Evolutionary conservation across 1,139 yeast genomes (phyloP).

Genomic region (Magnusiomyces fungicola): DNA sequence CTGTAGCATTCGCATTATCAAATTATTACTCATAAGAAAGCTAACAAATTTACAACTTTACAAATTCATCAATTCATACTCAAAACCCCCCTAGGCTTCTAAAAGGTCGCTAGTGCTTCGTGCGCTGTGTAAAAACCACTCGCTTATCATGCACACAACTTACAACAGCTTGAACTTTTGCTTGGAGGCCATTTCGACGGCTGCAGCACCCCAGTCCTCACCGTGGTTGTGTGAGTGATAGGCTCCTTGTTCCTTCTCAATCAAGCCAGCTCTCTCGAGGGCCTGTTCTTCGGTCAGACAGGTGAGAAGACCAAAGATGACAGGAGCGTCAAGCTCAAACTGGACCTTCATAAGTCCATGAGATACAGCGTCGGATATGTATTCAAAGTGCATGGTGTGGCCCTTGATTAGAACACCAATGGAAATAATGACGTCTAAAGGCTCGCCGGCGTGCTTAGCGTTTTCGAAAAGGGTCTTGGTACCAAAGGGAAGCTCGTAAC

Average conservation of each 20-base stretch:
- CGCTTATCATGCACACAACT: no score
- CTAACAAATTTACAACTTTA: no score
- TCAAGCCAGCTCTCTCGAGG: slow-evolving; percentile 81
- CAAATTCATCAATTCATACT: no score
- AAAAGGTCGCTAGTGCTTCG: no score
- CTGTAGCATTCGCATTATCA: no score
- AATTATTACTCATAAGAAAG: no score
- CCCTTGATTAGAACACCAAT: slow-evolving; percentile 95
- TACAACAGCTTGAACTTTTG: slow-evolving; percentile 5
- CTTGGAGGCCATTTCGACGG: slow-evolving; percentile 74
- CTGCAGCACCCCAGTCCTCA: slow-evolving; percentile 98
- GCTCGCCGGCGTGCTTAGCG: slow-evolving; percentile 39
- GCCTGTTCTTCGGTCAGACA: slow-evolving; percentile 95
- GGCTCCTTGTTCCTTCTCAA: slow-evolving; percentile 27
- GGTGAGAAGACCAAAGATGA: slow-evolving; percentile 87
- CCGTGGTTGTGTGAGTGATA: slow-evolving; percentile 86
- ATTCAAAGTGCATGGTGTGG: slow-evolving; percentile 96
- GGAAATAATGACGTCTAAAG: slow-evolving; percentile 82
- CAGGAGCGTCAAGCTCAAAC: slow-evolving; percentile 63
- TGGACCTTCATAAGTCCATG: slow-evolving; percentile 80
- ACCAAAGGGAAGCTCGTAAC: slow-evolving; percentile 87
- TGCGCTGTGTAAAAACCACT: no score
- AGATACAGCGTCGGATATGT: slow-evolving; percentile 86
- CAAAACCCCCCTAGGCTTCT: no score
- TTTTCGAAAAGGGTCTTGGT: slow-evolving; percentile 36